phyloP scores from a whole-genome alignment of 2,329 filamentous ascomycete species.

The Paramyrothecium roridum region DNA sequence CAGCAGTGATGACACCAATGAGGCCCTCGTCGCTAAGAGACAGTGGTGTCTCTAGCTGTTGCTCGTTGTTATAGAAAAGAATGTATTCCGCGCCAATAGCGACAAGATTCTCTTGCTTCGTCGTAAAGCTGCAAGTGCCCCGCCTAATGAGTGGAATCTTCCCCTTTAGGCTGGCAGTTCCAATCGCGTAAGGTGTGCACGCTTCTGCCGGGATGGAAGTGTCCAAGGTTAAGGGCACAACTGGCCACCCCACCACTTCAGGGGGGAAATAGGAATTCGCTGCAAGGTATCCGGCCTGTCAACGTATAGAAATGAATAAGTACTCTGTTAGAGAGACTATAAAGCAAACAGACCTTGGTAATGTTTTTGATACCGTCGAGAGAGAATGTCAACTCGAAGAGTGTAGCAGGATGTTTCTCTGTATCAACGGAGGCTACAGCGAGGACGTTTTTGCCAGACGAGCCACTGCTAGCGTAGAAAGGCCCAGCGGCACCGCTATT shows the following conservation, averaged over 20 bases:
- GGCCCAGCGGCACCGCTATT: constrained; percentile 39
- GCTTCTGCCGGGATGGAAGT: constrained; percentile 21
- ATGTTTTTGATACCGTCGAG: not conserved
- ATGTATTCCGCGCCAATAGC: constrained; percentile 22
- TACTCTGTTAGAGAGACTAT: too few relatives aligned
- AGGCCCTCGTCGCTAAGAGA: constrained; percentile 7
- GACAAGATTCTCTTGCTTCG: constrained; percentile 21
- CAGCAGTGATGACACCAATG: constrained; percentile 10
- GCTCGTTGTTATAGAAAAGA: constrained; percentile 25
- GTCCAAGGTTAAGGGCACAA: constrained; percentile 18
- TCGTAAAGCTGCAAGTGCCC: constrained; percentile 23
- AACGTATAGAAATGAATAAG: too few relatives aligned
- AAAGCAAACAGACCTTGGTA: not conserved
- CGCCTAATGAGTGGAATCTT: constrained; percentile 37
- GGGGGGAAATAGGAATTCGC: constrained; percentile 3
- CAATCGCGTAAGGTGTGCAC: constrained; percentile 34
- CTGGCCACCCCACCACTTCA: constrained; percentile 11
- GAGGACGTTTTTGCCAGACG: constrained; percentile 37
- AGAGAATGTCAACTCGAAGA: constrained; percentile 23
- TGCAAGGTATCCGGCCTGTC: constrained; percentile 5
- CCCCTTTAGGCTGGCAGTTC: constrained; percentile 32
- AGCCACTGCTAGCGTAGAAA: constrained; percentile 36
- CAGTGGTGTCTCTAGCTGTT: constrained; percentile 2
- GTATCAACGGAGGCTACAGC: constrained; percentile 39
- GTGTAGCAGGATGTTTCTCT: constrained; percentile 5